Conservation (phyloP, 305 asterid genomes). For the Fraxinus albicans region DNA sequence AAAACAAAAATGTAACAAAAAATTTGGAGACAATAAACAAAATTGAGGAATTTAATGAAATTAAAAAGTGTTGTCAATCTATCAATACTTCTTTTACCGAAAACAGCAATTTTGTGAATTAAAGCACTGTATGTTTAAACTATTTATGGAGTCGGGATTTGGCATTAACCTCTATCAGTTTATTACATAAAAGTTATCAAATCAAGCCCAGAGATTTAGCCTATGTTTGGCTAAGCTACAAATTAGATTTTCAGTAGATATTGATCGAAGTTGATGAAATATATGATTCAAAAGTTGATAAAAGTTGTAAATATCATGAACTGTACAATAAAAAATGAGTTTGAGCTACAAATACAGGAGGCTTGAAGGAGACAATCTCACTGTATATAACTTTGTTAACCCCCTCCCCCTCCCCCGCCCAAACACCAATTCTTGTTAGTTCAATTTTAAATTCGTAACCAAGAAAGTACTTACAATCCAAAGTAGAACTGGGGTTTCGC, state of each 20-base stretch:
- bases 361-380: not conserved
- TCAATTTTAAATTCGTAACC: not conserved
- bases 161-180: not conserved
- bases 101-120: not conserved
- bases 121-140: not conserved
- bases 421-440: not conserved
- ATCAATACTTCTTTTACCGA: too few relatives aligned
- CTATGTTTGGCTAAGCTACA: not conserved
- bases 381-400: not conserved
- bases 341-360: not conserved
- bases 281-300: too few relatives aligned
- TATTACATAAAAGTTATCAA: too few relatives aligned
- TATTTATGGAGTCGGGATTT: not conserved
- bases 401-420: too few relatives aligned
- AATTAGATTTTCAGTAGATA: too few relatives aligned
- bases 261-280: too few relatives aligned
- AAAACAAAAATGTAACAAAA: not conserved
- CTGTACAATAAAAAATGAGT: not conserved
- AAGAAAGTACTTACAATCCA: conserved; percentile 13
- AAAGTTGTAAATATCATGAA: too few relatives aligned
- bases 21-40: not conserved
- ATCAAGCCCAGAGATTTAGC: not conserved
- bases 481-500: too few relatives aligned
- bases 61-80: too few relatives aligned
- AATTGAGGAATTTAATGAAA: not conserved